Evolutionary conservation across 352 stramenopile species (phyloP).

Genomic region (Discostella stelligera): DNA sequence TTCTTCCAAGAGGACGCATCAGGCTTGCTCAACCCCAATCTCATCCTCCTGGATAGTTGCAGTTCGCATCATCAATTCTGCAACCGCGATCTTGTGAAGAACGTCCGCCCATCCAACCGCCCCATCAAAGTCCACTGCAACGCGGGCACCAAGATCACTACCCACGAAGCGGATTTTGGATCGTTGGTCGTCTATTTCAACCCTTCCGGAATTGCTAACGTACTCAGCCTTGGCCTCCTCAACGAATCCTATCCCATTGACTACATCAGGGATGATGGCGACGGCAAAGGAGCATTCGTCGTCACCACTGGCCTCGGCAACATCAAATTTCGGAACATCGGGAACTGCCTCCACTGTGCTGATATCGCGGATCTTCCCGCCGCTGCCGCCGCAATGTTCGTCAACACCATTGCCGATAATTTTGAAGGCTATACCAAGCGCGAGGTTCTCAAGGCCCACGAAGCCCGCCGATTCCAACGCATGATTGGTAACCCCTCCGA

Average conservation of each 20-base stretch:
- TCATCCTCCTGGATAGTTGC: background rate
- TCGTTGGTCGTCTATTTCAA: background rate
- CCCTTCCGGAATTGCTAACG: background rate
- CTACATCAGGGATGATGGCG: background rate
- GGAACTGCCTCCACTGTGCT: background rate
- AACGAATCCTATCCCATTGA: background rate
- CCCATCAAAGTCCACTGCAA: background rate
- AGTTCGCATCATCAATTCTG: background rate
- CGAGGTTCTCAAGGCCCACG: slow-evolving; percentile 11
- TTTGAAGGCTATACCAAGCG: slow-evolving; percentile 27
- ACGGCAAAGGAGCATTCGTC: background rate
- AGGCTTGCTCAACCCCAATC: background rate
- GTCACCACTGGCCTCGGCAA: background rate
- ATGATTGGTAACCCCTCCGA: slow-evolving; percentile 20
- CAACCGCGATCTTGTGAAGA: background rate
- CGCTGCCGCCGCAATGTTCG: background rate
- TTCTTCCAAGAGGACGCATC: background rate
- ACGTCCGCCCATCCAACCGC: background rate
- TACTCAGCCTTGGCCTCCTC: background rate
- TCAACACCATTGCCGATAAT: slow-evolving; percentile 4
- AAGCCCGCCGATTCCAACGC: slow-evolving; percentile 26
- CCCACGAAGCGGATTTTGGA: background rate
- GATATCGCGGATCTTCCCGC: background rate
- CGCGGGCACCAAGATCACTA: background rate
- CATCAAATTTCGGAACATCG: background rate